Conservation (phyloP, 2,329 filamentous ascomycete species). For the Paecilomyces dactylethromorphus region DNA sequence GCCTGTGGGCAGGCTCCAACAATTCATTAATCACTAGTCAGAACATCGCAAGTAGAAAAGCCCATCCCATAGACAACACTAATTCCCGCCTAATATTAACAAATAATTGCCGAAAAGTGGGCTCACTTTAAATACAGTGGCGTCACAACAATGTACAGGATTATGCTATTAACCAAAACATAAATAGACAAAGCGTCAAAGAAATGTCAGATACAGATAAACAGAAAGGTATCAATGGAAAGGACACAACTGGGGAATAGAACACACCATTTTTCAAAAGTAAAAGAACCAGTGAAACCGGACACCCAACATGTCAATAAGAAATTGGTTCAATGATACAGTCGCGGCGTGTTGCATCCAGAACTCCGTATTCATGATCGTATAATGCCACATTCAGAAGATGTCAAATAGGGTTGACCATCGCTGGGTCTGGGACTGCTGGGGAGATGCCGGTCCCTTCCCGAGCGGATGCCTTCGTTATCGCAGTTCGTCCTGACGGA, state of each 20-base stretch:
- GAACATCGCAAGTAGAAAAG: background rate
- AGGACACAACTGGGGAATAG: background rate
- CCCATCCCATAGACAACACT: background rate
- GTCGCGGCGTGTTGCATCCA: background rate
- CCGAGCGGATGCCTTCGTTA: background rate
- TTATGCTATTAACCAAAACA: background rate
- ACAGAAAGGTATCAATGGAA: background rate
- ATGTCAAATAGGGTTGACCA: slow-evolving; percentile 30
- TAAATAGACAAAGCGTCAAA: background rate
- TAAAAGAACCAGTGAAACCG: background rate
- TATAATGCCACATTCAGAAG: background rate
- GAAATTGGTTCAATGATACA: background rate
- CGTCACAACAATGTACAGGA: background rate
- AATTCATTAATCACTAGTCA: too few relatives aligned
- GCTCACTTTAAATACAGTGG: background rate
- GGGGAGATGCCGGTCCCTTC: slow-evolving; percentile 6
- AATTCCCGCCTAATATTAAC: background rate
- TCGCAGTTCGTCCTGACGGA: slow-evolving; percentile 8
- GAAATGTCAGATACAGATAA: background rate
- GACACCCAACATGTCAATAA: background rate
- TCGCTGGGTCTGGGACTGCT: slow-evolving; percentile 22
- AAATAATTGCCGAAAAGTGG: background rate
- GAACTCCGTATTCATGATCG: background rate
- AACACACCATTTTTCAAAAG: background rate
- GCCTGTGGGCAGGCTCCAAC: too few relatives aligned